Conservation (phyloP, 306 rosid genomes). For the Acacia confusa region DNA sequence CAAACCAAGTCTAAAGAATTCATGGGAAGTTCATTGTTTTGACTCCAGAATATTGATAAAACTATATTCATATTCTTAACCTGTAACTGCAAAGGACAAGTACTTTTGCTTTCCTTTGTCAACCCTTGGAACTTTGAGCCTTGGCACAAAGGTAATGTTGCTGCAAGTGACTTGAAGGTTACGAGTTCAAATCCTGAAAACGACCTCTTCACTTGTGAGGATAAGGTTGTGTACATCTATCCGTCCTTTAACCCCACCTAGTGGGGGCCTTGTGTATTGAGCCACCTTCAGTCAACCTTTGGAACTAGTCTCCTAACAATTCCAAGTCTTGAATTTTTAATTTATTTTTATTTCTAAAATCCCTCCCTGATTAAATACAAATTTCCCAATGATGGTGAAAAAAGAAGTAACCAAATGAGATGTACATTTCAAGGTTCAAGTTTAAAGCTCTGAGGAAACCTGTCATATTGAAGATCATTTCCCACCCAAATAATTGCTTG, state of each 20-base stretch:
- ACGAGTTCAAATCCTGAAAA: no score
- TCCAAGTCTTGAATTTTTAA: background rate
- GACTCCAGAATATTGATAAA: background rate
- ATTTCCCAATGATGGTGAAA: background rate
- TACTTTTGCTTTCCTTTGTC: background rate
- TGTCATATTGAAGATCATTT: slow-evolving; percentile 16
- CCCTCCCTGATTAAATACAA: background rate
- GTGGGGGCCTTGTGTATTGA: no score
- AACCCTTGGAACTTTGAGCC: background rate
- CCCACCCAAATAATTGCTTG: slow-evolving; percentile 16
- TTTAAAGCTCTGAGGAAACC: slow-evolving; percentile 13
- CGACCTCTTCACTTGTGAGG: no score
- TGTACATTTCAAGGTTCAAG: background rate
- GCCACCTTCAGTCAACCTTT: background rate
- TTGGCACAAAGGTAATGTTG: no score
- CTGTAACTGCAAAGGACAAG: background rate
- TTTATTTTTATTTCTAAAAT: background rate
- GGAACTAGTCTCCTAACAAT: background rate
- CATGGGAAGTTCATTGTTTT: background rate
- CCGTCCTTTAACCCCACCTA: no score
- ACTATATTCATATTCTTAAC: background rate
- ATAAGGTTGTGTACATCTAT: no score
- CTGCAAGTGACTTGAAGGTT: no score
- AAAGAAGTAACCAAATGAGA: slow-evolving; percentile 13
- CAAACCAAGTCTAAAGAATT: background rate